Base-by-base conservation (phyloP, 179 eudicot species). In the Amaranthus tricolor region DNA sequence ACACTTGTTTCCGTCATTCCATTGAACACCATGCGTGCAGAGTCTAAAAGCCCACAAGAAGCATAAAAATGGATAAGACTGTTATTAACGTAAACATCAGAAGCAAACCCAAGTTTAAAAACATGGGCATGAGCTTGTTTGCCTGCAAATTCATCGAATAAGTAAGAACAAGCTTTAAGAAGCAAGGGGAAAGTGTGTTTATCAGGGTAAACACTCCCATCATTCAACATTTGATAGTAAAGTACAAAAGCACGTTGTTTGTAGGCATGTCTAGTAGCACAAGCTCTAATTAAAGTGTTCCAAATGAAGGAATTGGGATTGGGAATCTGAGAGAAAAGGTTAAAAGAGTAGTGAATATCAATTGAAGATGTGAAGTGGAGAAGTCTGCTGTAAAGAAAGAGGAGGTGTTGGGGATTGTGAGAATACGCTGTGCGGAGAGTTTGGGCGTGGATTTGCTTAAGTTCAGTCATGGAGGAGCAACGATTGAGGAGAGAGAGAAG, bases 401-500 rank as follows among this genome's bases (percentile, higher is more conserved):
- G 65, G 74, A 64, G 86, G 72, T 88, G 65, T 77, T 80, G 66
- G 7, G 84, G 83, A 76, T 78, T 66, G 80, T 81, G 78, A 24
- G 74, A 53, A 5, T 79, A 66, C 53, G 84, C 53, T 31, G 86
- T 80, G 24, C 89, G 88, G 68, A 93, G 85, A 7, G 86, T 58
- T 61, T 86, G 87, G 44, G 95, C 93, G 67, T 91, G 97, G 75
- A 91, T 84, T 84, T 93, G 85, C 61, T 89, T 91, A 82, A 91
- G 85, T 11, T 87, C 84, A 20, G 86, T 75, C 54, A 87, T 68
- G 76, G 91, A 70, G 31, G 85, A 64, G 75, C 86, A 83, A 56
- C 86, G 79, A 57, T 73, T 76, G 68, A 90, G 69, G 50, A 82
- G 68, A 31, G 85, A 73, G 68, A 87, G 86, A 10, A 91, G 82